Evolutionary conservation across 2,329 filamentous ascomycete species (phyloP).

Genomic region (Davidsoniella neocaledoniae): DNA sequence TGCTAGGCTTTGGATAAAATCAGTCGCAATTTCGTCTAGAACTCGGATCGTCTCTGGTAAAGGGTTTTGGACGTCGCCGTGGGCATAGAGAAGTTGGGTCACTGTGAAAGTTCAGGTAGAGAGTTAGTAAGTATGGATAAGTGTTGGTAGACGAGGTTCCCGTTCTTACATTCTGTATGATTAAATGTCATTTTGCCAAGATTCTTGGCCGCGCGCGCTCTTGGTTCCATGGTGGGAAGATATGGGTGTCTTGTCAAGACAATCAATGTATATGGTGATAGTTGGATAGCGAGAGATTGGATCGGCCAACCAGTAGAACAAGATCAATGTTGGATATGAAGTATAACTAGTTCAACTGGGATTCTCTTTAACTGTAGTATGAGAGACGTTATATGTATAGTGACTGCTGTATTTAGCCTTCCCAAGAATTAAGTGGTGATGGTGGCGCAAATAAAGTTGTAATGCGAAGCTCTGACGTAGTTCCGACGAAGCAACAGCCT

Average conservation of each 20-base stretch:
- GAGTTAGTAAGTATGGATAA: neutral
- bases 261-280: neutral
- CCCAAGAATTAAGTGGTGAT: too few relatives aligned
- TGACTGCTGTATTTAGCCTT: too few relatives aligned
- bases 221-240: conserved; percentile 47
- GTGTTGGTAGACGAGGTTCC: neutral
- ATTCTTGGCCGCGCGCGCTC: conserved; percentile 62
- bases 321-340: too few relatives aligned
- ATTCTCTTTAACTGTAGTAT: too few relatives aligned
- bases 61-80: conserved; percentile 61
- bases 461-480: too few relatives aligned
- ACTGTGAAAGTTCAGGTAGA: conserved; percentile 28
- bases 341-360: too few relatives aligned
- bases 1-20: conserved; percentile 88
- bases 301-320: neutral
- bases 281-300: neutral
- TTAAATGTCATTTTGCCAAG: conserved; percentile 71
- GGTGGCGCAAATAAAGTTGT: too few relatives aligned
- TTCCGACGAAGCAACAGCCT: too few relatives aligned
- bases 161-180: conserved; percentile 46
- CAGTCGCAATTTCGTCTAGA: conserved; percentile 88
- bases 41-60: conserved; percentile 71
- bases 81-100: conserved; percentile 57
- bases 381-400: too few relatives aligned
- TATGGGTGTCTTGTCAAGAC: neutral